Percentiles rank a stretch among this genome's conserved stretches.
These are phyloP conservation scores for Effrenium voratum DNA, from an alignment of 73 alveolate genomes.

Conservation along the genomic window DNA sequence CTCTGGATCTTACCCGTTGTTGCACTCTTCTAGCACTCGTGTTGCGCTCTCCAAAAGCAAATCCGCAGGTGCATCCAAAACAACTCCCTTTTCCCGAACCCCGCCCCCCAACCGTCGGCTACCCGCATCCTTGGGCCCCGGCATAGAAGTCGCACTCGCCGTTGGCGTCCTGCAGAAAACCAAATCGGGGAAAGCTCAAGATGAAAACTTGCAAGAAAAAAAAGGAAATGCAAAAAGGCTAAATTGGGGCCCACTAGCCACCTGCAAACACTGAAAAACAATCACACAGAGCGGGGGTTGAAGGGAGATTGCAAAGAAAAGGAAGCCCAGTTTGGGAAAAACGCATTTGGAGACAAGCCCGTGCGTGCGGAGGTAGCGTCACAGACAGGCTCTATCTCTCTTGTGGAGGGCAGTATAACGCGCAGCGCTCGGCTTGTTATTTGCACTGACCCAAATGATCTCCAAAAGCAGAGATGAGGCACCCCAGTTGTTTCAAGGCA, in stretches of 20 bases:
- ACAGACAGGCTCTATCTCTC: no score
- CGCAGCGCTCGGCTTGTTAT: no score
- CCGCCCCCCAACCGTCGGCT: not conserved
- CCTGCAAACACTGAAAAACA: not conserved
- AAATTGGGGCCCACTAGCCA: not conserved
- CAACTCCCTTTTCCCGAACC: not conserved
- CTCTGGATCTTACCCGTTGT: no score
- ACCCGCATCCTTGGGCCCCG: not conserved
- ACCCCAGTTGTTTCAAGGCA: no score
- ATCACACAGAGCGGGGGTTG: not conserved
- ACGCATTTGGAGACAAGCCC: no score
- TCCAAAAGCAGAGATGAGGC: no score
- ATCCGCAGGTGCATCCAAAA: not conserved
- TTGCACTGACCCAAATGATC: no score
- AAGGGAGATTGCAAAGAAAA: no score
- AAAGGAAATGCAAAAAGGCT: not conserved
- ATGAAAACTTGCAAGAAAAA: not conserved
- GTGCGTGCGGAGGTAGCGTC: no score
- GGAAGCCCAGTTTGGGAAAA: no score
- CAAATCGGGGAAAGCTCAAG: not conserved
- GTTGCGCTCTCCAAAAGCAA: not conserved
- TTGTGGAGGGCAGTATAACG: no score
- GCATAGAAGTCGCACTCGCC: constrained; percentile 85
- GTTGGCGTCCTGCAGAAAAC: constrained; percentile 12
- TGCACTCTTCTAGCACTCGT: no score